Conservation (phyloP, 192 early-diverging fungal species). For the Mortierella hygrophila region DNA sequence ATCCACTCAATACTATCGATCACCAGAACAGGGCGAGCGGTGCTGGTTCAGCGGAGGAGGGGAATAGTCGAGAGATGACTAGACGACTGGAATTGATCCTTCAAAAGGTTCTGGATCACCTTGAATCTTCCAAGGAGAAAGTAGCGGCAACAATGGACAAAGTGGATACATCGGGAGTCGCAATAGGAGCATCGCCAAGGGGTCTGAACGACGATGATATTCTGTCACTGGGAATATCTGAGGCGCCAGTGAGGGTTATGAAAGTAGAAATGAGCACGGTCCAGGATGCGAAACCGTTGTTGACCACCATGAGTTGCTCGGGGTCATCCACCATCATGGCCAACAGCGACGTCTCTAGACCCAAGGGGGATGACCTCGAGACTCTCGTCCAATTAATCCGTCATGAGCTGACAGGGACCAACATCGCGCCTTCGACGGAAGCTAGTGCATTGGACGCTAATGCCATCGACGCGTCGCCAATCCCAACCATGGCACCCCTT, state of each 20-base stretch:
- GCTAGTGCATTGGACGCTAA: background rate
- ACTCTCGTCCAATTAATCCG: conserved; percentile 22
- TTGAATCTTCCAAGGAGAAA: background rate
- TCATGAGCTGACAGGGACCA: background rate
- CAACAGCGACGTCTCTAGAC: background rate
- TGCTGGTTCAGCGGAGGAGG: background rate
- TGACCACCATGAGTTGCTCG: background rate
- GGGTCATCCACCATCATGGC: background rate
- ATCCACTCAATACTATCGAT: background rate
- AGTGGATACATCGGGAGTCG: background rate
- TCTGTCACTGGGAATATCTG: conserved; percentile 23
- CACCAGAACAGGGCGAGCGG: background rate
- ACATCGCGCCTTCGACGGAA: background rate
- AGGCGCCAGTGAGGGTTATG: conserved; percentile 11
- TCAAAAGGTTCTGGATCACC: conserved; percentile 6
- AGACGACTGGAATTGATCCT: conserved; percentile 20
- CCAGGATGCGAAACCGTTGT: background rate
- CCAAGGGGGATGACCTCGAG: conserved; percentile 6
- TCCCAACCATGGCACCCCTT: background rate
- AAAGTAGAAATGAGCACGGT: background rate
- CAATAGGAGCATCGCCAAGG: background rate
- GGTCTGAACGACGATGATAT: conserved; percentile 12
- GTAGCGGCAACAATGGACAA: too few species aligned
- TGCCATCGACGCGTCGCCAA: background rate
- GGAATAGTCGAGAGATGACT: background rate